phyloP scores from a whole-genome alignment of 2,329 filamentous ascomycete species.

The Fusarium sp. region DNA sequence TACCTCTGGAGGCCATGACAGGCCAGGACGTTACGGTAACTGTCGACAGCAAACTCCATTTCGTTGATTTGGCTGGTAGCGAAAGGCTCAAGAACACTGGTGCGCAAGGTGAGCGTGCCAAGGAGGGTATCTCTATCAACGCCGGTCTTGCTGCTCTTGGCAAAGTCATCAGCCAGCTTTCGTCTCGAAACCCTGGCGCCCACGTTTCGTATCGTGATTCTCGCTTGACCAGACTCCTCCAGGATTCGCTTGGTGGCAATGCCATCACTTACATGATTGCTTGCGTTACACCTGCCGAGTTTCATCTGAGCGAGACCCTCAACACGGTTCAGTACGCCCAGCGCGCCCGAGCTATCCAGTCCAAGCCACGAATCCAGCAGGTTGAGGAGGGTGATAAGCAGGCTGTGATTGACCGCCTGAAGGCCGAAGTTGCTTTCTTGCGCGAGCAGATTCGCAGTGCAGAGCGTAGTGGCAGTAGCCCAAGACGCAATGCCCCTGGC shows the following conservation, averaged over 20 bases:
- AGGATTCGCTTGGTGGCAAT: constrained; percentile 96
- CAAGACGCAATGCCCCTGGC: constrained; percentile 63
- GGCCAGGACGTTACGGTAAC: constrained; percentile 77
- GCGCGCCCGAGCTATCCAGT: constrained; percentile 94
- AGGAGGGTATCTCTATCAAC: constrained; percentile 98
- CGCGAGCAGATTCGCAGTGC: constrained; percentile 94
- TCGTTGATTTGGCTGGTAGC: constrained; percentile 96
- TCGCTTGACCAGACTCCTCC: constrained; percentile 92
- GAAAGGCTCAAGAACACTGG: constrained; percentile 97
- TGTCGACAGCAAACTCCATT: constrained; percentile 97
- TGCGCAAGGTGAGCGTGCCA: constrained; percentile 92
- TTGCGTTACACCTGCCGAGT: constrained; percentile 95
- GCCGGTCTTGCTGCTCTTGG: constrained; percentile 93
- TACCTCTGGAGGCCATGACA: constrained; percentile 84
- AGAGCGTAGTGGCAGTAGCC: constrained; percentile 64
- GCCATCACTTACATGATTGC: constrained; percentile 99
- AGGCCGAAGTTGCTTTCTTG: constrained; percentile 92
- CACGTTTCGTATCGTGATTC: constrained; percentile 99
- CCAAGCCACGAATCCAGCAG: constrained; percentile 96
- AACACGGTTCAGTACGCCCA: constrained; percentile 99
- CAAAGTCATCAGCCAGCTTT: constrained; percentile 98
- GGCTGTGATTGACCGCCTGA: constrained; percentile 90
- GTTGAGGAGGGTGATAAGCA: constrained; percentile 94
- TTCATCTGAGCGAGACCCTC: constrained; percentile 95
- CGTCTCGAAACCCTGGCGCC: constrained; percentile 85